Evolutionary conservation across 768 basidiomycete genomes (phyloP), one percentile per base, ranked within the genome.

Genomic region (Hydnum rufescens): DNA sequence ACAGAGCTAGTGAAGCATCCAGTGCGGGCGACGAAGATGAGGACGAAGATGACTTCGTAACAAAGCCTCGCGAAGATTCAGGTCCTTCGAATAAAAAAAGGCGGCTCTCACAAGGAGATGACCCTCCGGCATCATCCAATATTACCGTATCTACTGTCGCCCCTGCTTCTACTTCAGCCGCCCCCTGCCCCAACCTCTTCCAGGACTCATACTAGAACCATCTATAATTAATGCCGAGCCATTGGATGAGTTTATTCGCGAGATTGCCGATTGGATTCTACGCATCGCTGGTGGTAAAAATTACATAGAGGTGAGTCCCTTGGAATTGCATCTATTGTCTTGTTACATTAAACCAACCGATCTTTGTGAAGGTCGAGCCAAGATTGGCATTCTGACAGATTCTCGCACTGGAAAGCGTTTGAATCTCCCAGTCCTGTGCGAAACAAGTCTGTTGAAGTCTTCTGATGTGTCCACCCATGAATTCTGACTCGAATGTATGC

Each of bases 151-250:
- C 42, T 43, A 52, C 48, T 30, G 32, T n/a, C 42, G 30, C 34
- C 22, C 36, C 36, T 39, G 36, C 36, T 39, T 13, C 36, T 39
- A 22, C 36, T 13, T 13, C 22, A 39, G 36, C 22, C 42, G 6
- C 3, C 42, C 4, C 28, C 23, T 22, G 42, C 43, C 32, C 32
- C 52, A 13, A 26, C 53, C 34, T 30, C 54, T 13, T 25, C 49
- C 39, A 48, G 34, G 39, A 31, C 34, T 16, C 47, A 29, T 29
- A 42, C 30, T 19, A 28, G 63, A 65, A 46, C 65, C 66, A 3
- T 85, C 82, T 16, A 86, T 92, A 57, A 75, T 95, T 28, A 83
- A 82, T 51, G 79, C 88, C 49, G 89, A 92, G 62, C 89, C 89
- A 1, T 68, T 87, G 29, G 90, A 95, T 64, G 90, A 93, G 61